Evolutionary conservation across 2,329 filamentous ascomycete species (phyloP).

Genomic region (Cladophialophora psammophila): DNA sequence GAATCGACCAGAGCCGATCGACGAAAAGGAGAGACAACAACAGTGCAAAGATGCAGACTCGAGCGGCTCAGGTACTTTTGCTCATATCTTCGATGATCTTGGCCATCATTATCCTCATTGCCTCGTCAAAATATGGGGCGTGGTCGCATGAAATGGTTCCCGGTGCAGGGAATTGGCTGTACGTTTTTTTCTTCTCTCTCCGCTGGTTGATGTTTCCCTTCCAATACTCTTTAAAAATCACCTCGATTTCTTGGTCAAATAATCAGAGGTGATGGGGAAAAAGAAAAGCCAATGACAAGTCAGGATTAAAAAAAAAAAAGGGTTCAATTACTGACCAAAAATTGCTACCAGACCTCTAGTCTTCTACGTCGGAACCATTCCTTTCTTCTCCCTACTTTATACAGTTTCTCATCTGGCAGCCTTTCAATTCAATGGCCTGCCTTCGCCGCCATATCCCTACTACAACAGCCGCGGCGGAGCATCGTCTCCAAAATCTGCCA

Average conservation of each 20-base stretch:
- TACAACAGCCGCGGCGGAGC: neutral
- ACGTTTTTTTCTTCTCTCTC: constrained; percentile 12
- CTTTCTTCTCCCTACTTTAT: constrained; percentile 34
- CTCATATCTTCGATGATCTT: constrained; percentile 31
- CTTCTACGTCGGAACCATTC: constrained; percentile 35
- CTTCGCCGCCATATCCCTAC: constrained; percentile 21
- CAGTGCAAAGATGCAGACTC: constrained; percentile 27
- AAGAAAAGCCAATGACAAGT: neutral
- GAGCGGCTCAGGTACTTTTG: constrained; percentile 32
- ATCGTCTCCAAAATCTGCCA: neutral
- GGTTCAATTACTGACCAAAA: neutral
- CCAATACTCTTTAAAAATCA: neutral
- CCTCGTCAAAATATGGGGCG: constrained; percentile 37
- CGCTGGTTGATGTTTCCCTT: neutral
- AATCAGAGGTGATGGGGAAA: neutral
- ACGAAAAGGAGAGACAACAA: neutral
- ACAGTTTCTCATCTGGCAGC: constrained; percentile 30
- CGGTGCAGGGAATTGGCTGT: constrained; percentile 32
- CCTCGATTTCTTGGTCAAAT: neutral
- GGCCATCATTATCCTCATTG: constrained; percentile 34
- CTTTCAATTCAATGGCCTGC: constrained; percentile 35
- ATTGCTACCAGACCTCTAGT: constrained; percentile 24
- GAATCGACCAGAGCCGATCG: neutral
- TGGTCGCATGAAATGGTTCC: constrained; percentile 35
- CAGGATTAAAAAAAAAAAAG: neutral